Conservation (phyloP, 805 yeast species). For the Blastobotrys chiropterorum region DNA sequence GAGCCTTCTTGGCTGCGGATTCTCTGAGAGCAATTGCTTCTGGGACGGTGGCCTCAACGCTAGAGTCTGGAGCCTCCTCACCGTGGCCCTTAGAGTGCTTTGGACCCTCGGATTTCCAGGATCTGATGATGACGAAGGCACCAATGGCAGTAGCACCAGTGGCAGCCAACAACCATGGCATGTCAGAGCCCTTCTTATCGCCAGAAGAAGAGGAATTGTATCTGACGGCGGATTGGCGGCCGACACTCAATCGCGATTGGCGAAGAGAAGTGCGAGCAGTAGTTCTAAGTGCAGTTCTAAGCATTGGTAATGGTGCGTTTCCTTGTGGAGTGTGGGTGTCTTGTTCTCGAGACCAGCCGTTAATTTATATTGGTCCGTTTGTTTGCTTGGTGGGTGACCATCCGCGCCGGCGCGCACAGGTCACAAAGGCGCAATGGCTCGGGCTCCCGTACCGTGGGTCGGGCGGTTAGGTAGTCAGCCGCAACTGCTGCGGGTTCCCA, state of each 20-base stretch:
- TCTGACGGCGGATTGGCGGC: not conserved
- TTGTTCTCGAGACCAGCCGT: not conserved
- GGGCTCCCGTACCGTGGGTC: not conserved
- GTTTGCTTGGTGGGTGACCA: not conserved
- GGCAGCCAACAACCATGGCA: not conserved
- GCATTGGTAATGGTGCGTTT: too few relatives aligned
- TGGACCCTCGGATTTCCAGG: not conserved
- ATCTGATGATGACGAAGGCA: slow-evolving; percentile 1
- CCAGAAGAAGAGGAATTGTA: not conserved
- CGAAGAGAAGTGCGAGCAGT: not conserved
- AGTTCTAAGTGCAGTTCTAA: not conserved
- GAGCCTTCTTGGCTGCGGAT: slow-evolving; percentile 7
- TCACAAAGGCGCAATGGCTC: not conserved
- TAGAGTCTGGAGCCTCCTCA: slow-evolving; percentile 2
- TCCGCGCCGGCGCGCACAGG: not conserved
- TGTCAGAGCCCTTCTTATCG: not conserved
- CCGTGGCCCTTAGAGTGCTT: slow-evolving; percentile 4
- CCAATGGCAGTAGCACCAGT: not conserved
- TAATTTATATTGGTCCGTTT: not conserved
- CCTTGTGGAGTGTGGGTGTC: not conserved
- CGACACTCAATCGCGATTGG: not conserved
- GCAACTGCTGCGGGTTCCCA: too few relatives aligned
- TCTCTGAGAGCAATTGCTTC: slow-evolving; percentile 5
- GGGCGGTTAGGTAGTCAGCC: not conserved
- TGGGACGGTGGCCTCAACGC: not conserved